Percentiles rank a stretch among this genome's conserved stretches.
Conservation (phyloP, 768 basidiomycete genomes). For the Termitomyces sp. region DNA sequence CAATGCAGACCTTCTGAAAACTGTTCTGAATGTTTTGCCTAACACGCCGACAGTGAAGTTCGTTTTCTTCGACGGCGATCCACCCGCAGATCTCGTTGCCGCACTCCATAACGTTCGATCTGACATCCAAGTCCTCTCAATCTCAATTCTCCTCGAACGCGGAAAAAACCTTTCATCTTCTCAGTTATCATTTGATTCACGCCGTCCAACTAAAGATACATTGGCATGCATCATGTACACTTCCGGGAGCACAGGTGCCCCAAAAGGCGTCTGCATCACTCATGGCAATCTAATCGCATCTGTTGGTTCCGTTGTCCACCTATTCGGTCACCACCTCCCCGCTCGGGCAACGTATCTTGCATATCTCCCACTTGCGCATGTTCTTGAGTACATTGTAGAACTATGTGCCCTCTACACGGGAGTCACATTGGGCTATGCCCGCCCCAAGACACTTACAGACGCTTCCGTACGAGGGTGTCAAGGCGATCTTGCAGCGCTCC, state of each 20-base stretch:
- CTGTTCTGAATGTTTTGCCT: slow-evolving; percentile 65
- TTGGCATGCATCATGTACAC: slow-evolving; percentile 66
- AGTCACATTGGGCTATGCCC: slow-evolving; percentile 82
- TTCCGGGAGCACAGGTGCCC: slow-evolving; percentile 86
- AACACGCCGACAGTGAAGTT: slow-evolving; percentile 72
- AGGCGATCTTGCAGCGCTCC: slow-evolving; percentile 81
- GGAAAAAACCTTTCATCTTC: slow-evolving; percentile 51
- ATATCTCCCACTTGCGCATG: slow-evolving; percentile 91
- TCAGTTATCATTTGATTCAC: slow-evolving; percentile 30
- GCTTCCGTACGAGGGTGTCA: slow-evolving; percentile 80
- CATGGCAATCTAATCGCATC: slow-evolving; percentile 85
- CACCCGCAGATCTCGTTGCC: slow-evolving; percentile 48
- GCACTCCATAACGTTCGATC: slow-evolving; percentile 45
- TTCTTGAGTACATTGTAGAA: slow-evolving; percentile 94
- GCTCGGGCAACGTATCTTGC: slow-evolving; percentile 72
- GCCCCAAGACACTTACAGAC: slow-evolving; percentile 94
- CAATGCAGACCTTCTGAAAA: slow-evolving; percentile 84
- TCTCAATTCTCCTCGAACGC: slow-evolving; percentile 66
- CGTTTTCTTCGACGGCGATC: slow-evolving; percentile 83
- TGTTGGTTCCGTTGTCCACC: slow-evolving; percentile 68
- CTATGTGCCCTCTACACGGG: slow-evolving; percentile 68
- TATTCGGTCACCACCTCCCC: slow-evolving; percentile 64
- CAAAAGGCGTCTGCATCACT: slow-evolving; percentile 90
- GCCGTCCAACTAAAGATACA: slow-evolving; percentile 36
- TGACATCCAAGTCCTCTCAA: slow-evolving; percentile 54